Base-by-base conservation (phyloP, 2,329 filamentous ascomycete species). In the Bretziella fagacearum region DNA sequence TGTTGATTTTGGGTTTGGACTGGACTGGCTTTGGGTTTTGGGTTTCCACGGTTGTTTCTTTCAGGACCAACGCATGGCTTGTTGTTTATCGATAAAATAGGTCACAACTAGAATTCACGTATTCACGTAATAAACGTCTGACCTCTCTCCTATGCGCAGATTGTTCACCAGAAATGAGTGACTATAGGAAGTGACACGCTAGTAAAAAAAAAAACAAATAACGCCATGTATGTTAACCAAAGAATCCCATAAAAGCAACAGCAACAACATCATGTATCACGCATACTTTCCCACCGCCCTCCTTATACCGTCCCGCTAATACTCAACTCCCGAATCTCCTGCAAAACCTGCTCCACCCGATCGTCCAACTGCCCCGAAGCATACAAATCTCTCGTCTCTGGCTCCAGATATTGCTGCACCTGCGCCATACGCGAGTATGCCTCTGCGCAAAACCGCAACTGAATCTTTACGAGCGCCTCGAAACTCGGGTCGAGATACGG, bases 401-500 rank as follows among this genome's bases (percentile, higher is more conserved):
- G 82, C 60, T 96, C 91, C 26, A 98, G 71, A 62, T 95, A 96
- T 66, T 98, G 91, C 67, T 98, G 91, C 49, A 98, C 93, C 67
- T 98, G 93, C 22, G 93, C 91, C 91, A 98, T 98, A 41, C 91
- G 74, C 52, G 80, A 87, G 64, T 98, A 98, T 1, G 91, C 91
- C 66, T 98, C 91, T 6, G 93, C 91, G 58, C 93, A 98, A 68
- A 98, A 98, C 30, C 91, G 74, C 57, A 98, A 64, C 67, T 98
- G 91, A 55, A 98, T 98, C 71, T 98, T 98, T 62, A 98, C 91
- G 45, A 98, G 77, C 0, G 93, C 91, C 65, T 98, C 91, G 59
- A 98, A 98, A 52, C 80, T 89, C 0, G 93, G 93, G 58, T 98
- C 91, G 49, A 98, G 76, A 60, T 98, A 98, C 0, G 93, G 93